phyloP scores from a whole-genome alignment of 192 early-diverging fungal species.

The Funneliformis mosseae region DNA sequence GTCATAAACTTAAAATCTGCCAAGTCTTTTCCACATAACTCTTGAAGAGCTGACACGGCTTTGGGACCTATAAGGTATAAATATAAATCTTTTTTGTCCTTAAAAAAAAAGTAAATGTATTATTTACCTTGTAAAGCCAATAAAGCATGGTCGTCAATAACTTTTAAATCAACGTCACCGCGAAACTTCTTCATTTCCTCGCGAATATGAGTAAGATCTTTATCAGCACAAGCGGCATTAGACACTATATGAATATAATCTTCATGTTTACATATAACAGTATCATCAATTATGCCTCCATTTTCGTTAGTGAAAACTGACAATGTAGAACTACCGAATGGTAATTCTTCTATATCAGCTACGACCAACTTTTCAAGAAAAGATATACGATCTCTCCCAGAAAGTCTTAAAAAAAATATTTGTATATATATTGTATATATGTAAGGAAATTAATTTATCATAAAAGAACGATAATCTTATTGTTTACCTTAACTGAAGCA shows the following conservation, averaged over 20 bases:
- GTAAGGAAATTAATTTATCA: not conserved
- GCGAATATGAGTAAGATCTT: constrained; percentile 91
- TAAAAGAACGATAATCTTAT: not conserved
- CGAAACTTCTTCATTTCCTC: constrained; percentile 78
- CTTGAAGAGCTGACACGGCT: constrained; percentile 70
- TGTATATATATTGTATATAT: not conserved
- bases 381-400: constrained; percentile 81
- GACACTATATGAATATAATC: constrained; percentile 88
- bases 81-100: not conserved
- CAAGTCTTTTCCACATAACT: constrained; percentile 59
- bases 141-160: constrained; percentile 85
- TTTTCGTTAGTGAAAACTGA: constrained; percentile 95
- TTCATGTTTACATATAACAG: constrained; percentile 87
- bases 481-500: constrained; percentile 87
- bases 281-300: constrained; percentile 98
- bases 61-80: constrained; percentile 56
- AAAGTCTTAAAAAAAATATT: constrained; percentile 53
- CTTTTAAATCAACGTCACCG: constrained; percentile 84
- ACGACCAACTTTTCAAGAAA: constrained; percentile 91
- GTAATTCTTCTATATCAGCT: constrained; percentile 81
- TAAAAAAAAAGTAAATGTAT: constrained; percentile 2
- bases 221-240: constrained; percentile 96
- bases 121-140: constrained; percentile 82
- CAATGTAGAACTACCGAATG: constrained; percentile 77
- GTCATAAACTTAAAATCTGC: constrained; percentile 90